Percentiles rank a stretch among this genome's conserved stretches.
phyloP scores from a whole-genome alignment of 257 asterid genomes.

The Apocynum venetum region DNA sequence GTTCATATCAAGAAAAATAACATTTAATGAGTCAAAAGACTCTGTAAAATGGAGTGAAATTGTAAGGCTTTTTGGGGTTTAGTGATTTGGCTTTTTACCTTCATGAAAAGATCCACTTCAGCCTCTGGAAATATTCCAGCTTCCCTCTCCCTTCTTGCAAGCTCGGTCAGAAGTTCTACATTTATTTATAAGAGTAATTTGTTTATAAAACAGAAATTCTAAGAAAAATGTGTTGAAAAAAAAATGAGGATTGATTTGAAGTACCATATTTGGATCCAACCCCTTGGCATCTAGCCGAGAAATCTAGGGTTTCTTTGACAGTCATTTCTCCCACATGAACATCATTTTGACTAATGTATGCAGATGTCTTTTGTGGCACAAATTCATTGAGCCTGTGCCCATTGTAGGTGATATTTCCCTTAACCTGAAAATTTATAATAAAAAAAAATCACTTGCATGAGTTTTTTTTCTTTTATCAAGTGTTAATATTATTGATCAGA shows the following conservation, averaged over 20 bases:
- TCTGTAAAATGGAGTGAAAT: not conserved
- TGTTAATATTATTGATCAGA: no score
- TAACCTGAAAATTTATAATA: conserved; percentile 34
- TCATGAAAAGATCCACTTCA: conserved; percentile 60
- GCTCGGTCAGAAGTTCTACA: conserved; percentile 50
- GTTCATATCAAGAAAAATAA: not conserved
- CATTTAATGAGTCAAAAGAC: not conserved
- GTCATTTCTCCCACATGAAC: conserved; percentile 96
- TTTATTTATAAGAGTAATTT: not conserved
- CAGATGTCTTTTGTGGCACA: conserved; percentile 84
- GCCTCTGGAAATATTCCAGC: conserved; percentile 50
- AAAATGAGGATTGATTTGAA: not conserved
- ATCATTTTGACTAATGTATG: conserved; percentile 94
- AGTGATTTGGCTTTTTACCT: conserved; percentile 24
- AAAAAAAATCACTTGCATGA: not conserved
- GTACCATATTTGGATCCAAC: conserved; percentile 88
- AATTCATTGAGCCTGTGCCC: conserved; percentile 71
- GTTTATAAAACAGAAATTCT: not conserved
- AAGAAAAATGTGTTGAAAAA: not conserved
- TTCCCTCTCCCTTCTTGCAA: conserved; percentile 53
- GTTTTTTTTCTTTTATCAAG: not conserved
- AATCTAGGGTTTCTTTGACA: conserved; percentile 87
- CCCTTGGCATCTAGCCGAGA: conserved; percentile 91
- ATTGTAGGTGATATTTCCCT: conserved; percentile 76
- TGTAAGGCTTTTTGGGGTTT: not conserved